Base-by-base conservation (phyloP, 192 early-diverging fungal genomes). In the Podila verticillata region DNA sequence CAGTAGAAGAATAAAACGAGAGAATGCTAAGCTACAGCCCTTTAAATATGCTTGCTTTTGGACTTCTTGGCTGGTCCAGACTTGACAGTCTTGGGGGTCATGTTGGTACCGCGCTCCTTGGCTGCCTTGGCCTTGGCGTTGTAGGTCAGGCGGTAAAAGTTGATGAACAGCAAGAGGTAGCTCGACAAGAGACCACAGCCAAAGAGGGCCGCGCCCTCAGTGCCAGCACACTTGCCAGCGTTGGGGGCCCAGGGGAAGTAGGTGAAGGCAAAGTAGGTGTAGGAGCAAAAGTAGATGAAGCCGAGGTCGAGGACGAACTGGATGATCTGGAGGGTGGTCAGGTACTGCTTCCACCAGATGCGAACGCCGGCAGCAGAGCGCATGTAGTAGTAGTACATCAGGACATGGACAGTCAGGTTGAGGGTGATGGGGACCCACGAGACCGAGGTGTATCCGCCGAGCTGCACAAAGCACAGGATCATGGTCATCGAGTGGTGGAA, bases 331-430 rank as follows among this genome's bases (percentile, higher is more conserved):
- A 95, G 78, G 22, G 94, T 94, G 44, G 96, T 97, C 36, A 97
- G 84, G 81, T 94, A 93, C 84, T 95, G 91, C 85, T 96, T 96
- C 95, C 95, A 97, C 95, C 96, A 96, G 68, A 93, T 90, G 73
- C 87, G 84, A 77, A 91, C 91, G 39, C 92, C 87, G 56, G 88
- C 86, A 59, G 92, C 92, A 15, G 93, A 91, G 66, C 90, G 91
- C 86, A 91, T 92, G 83, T 95, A 95, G 85, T 94, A 95, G 80
- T 92, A 94, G 87, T 95, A 95, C 96, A 97, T 97, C 63, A 95
- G 81, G 61, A 96, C 94, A 73, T 97, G 96, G 24, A 97, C 94
- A 65, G 88, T 87, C 82, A 96, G 87, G 87, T 97, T 97, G 48
- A 97, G 84, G 61, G 85, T 85, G 66, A 97, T 92, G 30, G 91